A percentile compares a stretch with the other conserved stretches of the same genome.
These are phyloP conservation scores for Canavalia gladiata DNA, from an alignment of 306 rosid species.

Conservation along the genomic window DNA sequence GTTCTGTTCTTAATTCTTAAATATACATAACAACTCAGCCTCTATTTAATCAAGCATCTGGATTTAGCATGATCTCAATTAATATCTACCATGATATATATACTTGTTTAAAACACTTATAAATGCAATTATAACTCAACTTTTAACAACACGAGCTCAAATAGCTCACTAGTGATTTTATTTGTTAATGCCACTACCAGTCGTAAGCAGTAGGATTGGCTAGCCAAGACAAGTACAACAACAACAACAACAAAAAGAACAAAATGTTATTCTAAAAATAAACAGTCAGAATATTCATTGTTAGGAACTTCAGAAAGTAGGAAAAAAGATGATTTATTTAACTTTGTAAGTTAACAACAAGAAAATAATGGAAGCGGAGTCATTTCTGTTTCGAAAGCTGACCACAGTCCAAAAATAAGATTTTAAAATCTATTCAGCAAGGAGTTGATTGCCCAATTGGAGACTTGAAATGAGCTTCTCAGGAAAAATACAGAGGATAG, in stretches of 20 bases:
- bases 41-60: not conserved
- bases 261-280: conserved; percentile 15
- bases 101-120: conserved; percentile 7
- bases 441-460: conserved; percentile 20
- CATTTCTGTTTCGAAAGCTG: conserved; percentile 11
- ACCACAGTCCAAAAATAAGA: conserved; percentile 41
- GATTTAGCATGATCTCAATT: conserved; percentile 7
- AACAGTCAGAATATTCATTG: conserved; percentile 13
- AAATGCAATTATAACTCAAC: conserved; percentile 17
- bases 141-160: conserved; percentile 24
- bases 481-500: conserved; percentile 1
- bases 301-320: conserved; percentile 1
- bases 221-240: conserved; percentile 15
- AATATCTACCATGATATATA: not conserved
- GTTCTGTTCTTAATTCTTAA: conserved; percentile 30
- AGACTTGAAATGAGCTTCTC: conserved; percentile 34
- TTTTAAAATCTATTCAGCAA: conserved; percentile 30
- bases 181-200: conserved; percentile 5
- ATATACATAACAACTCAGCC: not conserved
- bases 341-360: conserved; percentile 10
- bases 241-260: not conserved
- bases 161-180: conserved; percentile 1
- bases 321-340: conserved; percentile 3
- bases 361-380: conserved; percentile 16
- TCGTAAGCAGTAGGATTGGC: conserved; percentile 19